phyloP scores from a whole-genome alignment of 306 rosid species.

The Albizia julibrissin region DNA sequence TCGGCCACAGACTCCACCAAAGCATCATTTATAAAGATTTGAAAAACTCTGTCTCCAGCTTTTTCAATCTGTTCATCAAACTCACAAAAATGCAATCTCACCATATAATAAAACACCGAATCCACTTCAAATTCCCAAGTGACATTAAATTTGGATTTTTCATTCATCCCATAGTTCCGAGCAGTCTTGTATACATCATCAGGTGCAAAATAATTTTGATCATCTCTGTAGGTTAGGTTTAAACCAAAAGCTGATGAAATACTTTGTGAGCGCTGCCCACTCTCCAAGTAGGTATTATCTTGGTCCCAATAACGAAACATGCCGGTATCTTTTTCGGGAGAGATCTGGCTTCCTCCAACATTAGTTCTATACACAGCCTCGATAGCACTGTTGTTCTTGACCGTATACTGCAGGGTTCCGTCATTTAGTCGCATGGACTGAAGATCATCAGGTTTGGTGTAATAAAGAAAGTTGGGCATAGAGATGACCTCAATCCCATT shows the following conservation, averaged over 20 bases:
- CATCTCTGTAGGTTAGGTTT: neutral
- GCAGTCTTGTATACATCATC: neutral
- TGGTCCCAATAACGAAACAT: neutral
- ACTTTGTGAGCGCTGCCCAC: neutral
- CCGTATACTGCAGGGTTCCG: neutral
- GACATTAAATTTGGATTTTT: neutral
- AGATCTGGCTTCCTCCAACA: neutral
- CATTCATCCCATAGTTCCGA: neutral
- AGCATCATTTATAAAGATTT: neutral
- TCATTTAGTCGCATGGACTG: neutral
- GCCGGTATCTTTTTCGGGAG: neutral
- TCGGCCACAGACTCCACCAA: neutral
- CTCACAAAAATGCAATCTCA: constrained; percentile 22
- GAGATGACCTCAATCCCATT: constrained; percentile 2
- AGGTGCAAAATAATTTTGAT: constrained; percentile 3
- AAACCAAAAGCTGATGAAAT: neutral
- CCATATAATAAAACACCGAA: neutral
- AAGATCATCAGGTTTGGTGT: neutral
- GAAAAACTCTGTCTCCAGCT: neutral
- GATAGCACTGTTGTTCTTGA: neutral
- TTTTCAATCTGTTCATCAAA: neutral
- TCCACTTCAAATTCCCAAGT: constrained; percentile 12
- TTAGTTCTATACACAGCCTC: neutral
- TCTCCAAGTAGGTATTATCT: neutral
- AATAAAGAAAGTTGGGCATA: neutral